Evolutionary conservation across 768 basidiomycete genomes (phyloP), one percentile per base, ranked within the genome.

Genomic region (Austroboletus eburneus): DNA sequence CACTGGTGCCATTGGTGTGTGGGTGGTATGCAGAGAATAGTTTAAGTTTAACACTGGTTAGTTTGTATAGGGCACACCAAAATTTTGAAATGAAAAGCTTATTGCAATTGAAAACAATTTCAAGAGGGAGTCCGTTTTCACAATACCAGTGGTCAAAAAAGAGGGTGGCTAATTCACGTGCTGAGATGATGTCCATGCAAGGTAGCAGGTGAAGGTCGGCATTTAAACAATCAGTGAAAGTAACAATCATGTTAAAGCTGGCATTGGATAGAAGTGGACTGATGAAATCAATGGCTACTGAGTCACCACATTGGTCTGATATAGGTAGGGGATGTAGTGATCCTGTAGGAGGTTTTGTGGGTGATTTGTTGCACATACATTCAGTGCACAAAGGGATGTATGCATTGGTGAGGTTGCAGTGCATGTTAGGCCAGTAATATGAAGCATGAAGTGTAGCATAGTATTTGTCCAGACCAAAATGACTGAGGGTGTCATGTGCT

Each of bases 21-120:
- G 59, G 65, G 23, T 66, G 67, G 35, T 53, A 66, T 0, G 61
- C 43, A 0, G 61, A 58, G 0, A 64, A 65, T 39, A 67, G 40
- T 0, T 48, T 45, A 0, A 62, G 42, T 13, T 8, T 14, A 34
- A 34, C 33, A 13, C 8, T 50, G 0, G 57, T 45, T 0, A 52
- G 36, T 3, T 16, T 12, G n/a, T 55, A 41, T 0, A 66, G 43
- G 0, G 39, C 29, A 9, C 30, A 30, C 66, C 67, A 69, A 45
- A 67, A 65, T 1, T 14, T 3, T 2, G 57, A 57, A 4, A 58
- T 51, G 42, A 66, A 67, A n/a, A 34, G 33, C 20, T 57, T 48
- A 35, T 64, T 58, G 3, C 58, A 43, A 35, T 69, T 63, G 0
- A 44, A 56, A 0, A 67, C 49, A 13, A 67, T 57, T 3, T 41